Conservation (phyloP, 192 early-diverging fungal genomes). For the Backusella circina region DNA sequence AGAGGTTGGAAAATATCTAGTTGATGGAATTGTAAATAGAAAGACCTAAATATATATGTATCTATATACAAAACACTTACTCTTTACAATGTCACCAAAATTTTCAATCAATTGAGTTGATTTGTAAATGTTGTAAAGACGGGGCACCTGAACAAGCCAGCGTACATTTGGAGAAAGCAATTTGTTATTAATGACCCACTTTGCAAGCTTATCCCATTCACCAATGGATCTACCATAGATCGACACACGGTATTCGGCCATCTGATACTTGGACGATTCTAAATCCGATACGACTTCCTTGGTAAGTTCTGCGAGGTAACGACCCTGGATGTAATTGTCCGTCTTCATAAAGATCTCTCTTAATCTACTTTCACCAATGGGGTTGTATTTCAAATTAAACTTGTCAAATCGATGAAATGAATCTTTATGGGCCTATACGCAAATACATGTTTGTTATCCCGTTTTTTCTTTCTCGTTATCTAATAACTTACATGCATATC, state of each 20-base stretch:
- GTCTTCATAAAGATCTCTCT: constrained; percentile 96
- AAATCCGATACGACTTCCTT: constrained; percentile 88
- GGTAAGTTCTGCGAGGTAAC: constrained; percentile 89
- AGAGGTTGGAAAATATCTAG: constrained; percentile 85
- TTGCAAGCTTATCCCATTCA: constrained; percentile 95
- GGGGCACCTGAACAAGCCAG: constrained; percentile 92
- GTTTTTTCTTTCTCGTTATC: neutral
- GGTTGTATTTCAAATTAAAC: constrained; percentile 97
- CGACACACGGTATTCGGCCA: constrained; percentile 90
- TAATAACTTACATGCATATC: constrained; percentile 78
- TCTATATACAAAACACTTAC: constrained; percentile 31
- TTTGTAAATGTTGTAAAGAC: constrained; percentile 89
- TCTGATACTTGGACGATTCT: constrained; percentile 93
- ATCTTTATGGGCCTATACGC: constrained; percentile 76
- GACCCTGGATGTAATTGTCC: constrained; percentile 84
- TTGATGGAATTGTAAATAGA: neutral
- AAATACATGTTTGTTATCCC: neutral
- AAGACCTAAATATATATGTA: neutral
- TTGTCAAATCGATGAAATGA: constrained; percentile 96
- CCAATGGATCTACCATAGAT: constrained; percentile 82
- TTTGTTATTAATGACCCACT: constrained; percentile 90
- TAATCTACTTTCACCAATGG: constrained; percentile 89
- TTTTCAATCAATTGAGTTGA: constrained; percentile 51
- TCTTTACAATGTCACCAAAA: constrained; percentile 77
- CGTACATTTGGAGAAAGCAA: constrained; percentile 90